phyloP scores from a whole-genome alignment of 2,329 filamentous ascomycete species.

The Fusarium liriodendri region DNA sequence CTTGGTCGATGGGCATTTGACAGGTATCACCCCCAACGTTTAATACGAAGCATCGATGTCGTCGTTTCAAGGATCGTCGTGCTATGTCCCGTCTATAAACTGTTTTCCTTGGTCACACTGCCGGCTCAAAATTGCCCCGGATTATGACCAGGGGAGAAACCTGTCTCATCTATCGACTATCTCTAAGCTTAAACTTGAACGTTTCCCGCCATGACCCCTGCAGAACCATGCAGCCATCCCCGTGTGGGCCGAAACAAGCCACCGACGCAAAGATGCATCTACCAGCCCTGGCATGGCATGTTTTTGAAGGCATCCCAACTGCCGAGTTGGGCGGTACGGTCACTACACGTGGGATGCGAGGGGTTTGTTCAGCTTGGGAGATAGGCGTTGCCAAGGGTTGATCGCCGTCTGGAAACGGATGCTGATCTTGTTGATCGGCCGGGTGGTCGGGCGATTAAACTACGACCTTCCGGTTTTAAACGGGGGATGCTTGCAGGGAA shows the following conservation, averaged over 20 bases:
- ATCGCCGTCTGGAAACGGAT: conserved; percentile 1
- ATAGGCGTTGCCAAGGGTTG: conserved; percentile 3
- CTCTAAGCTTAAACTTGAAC: conserved; percentile 33
- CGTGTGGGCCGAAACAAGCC: conserved; percentile 14
- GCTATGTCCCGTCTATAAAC: not conserved
- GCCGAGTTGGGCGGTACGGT: not conserved
- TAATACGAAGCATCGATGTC: not conserved
- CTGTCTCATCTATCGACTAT: not conserved
- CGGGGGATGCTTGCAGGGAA: not conserved
- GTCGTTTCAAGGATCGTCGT: conserved; percentile 1
- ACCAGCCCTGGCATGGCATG: not conserved
- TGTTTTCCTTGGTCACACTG: not conserved
- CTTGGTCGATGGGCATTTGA: not conserved
- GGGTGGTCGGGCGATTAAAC: not conserved
- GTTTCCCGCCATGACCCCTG: conserved; percentile 2
- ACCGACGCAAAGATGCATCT: conserved; percentile 6
- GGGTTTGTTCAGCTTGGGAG: not conserved
- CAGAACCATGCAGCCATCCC: not conserved
- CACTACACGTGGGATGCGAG: not conserved
- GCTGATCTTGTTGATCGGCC: conserved; percentile 16
- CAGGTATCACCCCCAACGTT: not conserved
- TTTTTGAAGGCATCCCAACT: not conserved
- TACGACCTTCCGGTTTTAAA: not conserved
- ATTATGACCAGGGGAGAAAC: conserved; percentile 7
- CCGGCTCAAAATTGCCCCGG: conserved; percentile 18